A percentile compares a stretch with the other conserved stretches of the same genome.
Evolutionary conservation across 2,329 filamentous ascomycete genomes (phyloP).

Genomic region (Neofusicoccum sp.): DNA sequence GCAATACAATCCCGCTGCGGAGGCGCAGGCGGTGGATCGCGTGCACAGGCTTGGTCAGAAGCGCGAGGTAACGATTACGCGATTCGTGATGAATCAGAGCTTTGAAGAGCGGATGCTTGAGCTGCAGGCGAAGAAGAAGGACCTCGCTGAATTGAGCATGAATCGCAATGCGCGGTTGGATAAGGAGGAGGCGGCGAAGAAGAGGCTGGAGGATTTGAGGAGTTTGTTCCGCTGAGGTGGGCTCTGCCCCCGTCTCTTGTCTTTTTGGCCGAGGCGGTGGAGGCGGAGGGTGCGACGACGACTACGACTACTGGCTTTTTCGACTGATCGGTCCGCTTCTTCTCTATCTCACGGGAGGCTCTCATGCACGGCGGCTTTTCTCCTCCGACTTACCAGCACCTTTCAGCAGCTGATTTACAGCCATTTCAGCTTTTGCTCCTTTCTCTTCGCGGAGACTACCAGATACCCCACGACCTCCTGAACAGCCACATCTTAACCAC

Average conservation of each 20-base stretch:
- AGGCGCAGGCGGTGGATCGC: conserved; percentile 91
- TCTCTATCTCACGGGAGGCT: no score
- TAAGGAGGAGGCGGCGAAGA: conserved; percentile 62
- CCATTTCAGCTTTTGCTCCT: no score
- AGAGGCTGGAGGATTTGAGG: conserved; percentile 61
- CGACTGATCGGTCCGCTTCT: no score
- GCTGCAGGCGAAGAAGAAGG: conserved; percentile 88
- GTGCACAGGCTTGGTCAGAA: conserved; percentile 86
- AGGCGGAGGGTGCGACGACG: neutral
- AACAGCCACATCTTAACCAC: no score
- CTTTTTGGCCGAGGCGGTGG: no score
- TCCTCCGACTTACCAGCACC: no score
- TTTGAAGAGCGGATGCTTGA: conserved; percentile 94
- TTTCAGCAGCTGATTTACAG: no score
- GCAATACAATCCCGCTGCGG: conserved; percentile 92
- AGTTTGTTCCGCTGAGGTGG: conserved; percentile 50
- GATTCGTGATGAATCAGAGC: conserved; percentile 85
- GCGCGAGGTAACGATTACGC: conserved; percentile 78
- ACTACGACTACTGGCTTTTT: neutral
- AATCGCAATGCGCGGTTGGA: conserved; percentile 48
- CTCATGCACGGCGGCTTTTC: no score
- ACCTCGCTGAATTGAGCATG: conserved; percentile 76
- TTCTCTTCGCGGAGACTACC: no score
- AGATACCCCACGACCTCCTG: no score
- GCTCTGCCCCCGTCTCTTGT: no score